A percentile compares a stretch with the other conserved stretches of the same genome.
These are phyloP conservation scores for Penicillium sp. DNA, from an alignment of 2,329 filamentous ascomycete genomes.

Conservation along the genomic window DNA sequence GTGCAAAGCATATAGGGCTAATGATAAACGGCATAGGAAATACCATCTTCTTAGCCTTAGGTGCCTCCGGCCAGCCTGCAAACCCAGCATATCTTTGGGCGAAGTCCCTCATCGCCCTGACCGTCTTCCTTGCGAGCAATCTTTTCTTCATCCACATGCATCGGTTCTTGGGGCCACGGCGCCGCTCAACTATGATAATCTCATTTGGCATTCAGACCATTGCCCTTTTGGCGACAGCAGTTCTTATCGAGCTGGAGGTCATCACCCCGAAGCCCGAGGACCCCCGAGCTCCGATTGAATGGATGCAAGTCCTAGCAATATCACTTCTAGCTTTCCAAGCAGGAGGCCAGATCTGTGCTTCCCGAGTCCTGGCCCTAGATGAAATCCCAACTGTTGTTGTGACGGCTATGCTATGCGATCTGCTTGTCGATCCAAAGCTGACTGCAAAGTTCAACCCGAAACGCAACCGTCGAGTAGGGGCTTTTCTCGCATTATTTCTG, in stretches of 20 bases:
- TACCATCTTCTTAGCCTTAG: slow-evolving; percentile 46
- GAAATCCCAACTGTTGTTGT: slow-evolving; percentile 47
- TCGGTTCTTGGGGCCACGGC: slow-evolving; percentile 34
- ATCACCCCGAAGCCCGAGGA: slow-evolving; percentile 34
- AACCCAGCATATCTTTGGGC: slow-evolving; percentile 44
- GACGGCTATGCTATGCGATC: slow-evolving; percentile 43
- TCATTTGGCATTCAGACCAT: slow-evolving; percentile 43
- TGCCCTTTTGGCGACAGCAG: slow-evolving; percentile 35
- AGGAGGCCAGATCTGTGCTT: slow-evolving; percentile 42
- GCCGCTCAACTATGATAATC: slow-evolving; percentile 40
- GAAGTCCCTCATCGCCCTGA: slow-evolving; percentile 45
- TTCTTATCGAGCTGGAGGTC: slow-evolving; percentile 36
- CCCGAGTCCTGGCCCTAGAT: slow-evolving; percentile 38
- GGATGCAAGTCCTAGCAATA: slow-evolving; percentile 42
- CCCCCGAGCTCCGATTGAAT: slow-evolving; percentile 33
- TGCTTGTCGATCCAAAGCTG: slow-evolving; percentile 38
- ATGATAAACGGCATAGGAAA: slow-evolving; percentile 35
- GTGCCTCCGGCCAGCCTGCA: slow-evolving; percentile 42
- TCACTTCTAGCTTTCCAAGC: slow-evolving; percentile 43
- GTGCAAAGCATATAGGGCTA: neutral
- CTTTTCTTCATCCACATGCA: slow-evolving; percentile 42
- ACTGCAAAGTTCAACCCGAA: slow-evolving; percentile 28
- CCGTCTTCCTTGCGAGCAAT: slow-evolving; percentile 40
- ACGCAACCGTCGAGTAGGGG: slow-evolving; percentile 37
- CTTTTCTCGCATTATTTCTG: slow-evolving; percentile 41